A percentile compares a stretch with the other conserved stretches of the same genome.
Conservation (phyloP, 2,329 filamentous ascomycete genomes). For the Botrytis hyacinthi region DNA sequence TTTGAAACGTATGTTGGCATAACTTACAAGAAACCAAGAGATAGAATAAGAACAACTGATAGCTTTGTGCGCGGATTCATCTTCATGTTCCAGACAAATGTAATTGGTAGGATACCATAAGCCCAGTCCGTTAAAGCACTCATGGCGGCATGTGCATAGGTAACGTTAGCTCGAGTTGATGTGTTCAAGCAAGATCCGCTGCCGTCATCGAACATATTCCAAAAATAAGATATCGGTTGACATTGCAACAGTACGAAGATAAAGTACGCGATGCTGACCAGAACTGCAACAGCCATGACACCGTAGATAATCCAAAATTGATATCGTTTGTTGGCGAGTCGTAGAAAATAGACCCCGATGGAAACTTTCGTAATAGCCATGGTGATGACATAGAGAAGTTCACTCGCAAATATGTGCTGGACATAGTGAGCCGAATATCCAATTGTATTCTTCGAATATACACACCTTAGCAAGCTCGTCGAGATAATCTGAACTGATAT, state of each 20-base stretch:
- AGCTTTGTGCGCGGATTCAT: slow-evolving; percentile 37
- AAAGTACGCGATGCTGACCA: slow-evolving; percentile 35
- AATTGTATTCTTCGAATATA: neutral
- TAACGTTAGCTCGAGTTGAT: slow-evolving; percentile 29
- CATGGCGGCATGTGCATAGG: slow-evolving; percentile 35
- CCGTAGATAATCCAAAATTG: slow-evolving; percentile 32
- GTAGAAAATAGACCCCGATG: slow-evolving; percentile 35
- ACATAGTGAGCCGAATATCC: neutral
- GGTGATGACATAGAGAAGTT: slow-evolving; percentile 36
- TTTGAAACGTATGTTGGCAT: neutral
- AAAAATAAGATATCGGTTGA: slow-evolving; percentile 39
- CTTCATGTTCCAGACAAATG: slow-evolving; percentile 36
- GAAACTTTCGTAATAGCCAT: slow-evolving; percentile 36
- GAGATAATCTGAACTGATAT: slow-evolving; percentile 27
- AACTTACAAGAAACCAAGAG: slow-evolving; percentile 44
- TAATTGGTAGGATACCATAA: slow-evolving; percentile 36
- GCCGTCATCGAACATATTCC: slow-evolving; percentile 38
- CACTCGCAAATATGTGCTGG: slow-evolving; percentile 33
- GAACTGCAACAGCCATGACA: slow-evolving; percentile 28
- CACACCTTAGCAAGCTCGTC: slow-evolving; percentile 32
- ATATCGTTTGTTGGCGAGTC: slow-evolving; percentile 33
- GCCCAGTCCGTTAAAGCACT: slow-evolving; percentile 35
- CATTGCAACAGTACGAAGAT: slow-evolving; percentile 38
- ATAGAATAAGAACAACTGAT: slow-evolving; percentile 39
- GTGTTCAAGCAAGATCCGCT: slow-evolving; percentile 38